Conservation (phyloP, 495 filamentous ascomycete genomes). For the Penicillium maclennaniae region DNA sequence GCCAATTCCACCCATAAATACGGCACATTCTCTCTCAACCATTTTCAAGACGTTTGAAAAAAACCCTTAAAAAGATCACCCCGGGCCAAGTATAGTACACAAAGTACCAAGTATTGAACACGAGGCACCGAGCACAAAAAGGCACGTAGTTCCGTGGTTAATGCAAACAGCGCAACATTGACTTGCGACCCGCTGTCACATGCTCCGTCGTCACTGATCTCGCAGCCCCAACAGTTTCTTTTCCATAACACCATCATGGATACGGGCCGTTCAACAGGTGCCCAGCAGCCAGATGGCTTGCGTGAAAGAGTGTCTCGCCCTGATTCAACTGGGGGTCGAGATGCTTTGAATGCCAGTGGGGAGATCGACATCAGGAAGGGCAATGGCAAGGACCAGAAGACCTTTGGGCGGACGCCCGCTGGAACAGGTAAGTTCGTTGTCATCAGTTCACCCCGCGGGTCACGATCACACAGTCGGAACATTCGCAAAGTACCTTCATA, state of each 20-base stretch:
- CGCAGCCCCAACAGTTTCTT: conserved; percentile 13
- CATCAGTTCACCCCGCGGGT: not conserved
- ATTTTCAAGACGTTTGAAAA: not conserved
- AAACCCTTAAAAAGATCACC: not conserved
- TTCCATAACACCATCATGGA: conserved; percentile 36
- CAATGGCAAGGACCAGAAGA: conserved; percentile 59
- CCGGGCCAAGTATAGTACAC: conserved; percentile 3
- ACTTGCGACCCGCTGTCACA: conserved; percentile 29
- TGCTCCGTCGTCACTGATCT: conserved; percentile 22
- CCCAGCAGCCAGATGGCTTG: conserved; percentile 40
- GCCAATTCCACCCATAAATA: conserved; percentile 15
- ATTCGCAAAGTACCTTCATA: not conserved
- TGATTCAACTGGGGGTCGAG: conserved; percentile 32
- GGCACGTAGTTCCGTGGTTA: not conserved
- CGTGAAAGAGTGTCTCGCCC: conserved; percentile 42
- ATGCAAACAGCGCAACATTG: conserved; percentile 20
- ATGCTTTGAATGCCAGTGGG: conserved; percentile 35
- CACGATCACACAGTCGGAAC: not conserved
- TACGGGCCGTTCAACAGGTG: conserved; percentile 43
- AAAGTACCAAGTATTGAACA: not conserved
- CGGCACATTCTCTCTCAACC: not conserved
- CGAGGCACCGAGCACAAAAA: not conserved
- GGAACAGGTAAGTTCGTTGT: conserved; percentile 67
- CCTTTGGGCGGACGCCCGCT: conserved; percentile 87
- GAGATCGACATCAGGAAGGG: conserved; percentile 39